A percentile compares a stretch with the other conserved stretches of the same genome.
phyloP scores from a whole-genome alignment of 768 basidiomycete genomes.

The Tubosaeta sp. region DNA sequence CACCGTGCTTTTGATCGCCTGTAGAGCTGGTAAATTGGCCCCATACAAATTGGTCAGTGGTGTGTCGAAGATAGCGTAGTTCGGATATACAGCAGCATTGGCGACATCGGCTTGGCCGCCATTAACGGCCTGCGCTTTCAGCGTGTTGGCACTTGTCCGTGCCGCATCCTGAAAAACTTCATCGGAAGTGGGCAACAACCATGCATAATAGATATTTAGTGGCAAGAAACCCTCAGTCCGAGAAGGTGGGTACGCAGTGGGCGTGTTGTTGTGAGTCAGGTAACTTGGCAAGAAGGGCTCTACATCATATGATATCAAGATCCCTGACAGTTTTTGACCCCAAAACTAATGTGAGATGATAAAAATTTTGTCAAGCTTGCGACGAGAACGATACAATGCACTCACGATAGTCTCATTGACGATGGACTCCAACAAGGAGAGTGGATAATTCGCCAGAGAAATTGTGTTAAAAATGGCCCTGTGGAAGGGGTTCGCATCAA shows the following conservation, averaged over 20 bases:
- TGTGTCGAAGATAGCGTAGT: slow-evolving; percentile 53
- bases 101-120: slow-evolving; percentile 38
- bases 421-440: slow-evolving; percentile 10
- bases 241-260: slow-evolving; percentile 43
- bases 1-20: neutral
- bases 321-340: neutral
- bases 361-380: neutral
- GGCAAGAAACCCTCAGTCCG: slow-evolving; percentile 35
- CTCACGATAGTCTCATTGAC: slow-evolving; percentile 8
- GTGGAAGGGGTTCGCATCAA: neutral
- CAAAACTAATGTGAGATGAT: neutral
- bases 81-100: slow-evolving; percentile 43
- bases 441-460: slow-evolving; percentile 1
- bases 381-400: slow-evolving; percentile 1
- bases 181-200: neutral
- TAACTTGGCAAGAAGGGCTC: slow-evolving; percentile 47
- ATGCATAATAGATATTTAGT: slow-evolving; percentile 38
- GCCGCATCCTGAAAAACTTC: slow-evolving; percentile 32
- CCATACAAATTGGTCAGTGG: slow-evolving; percentile 47
- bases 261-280: slow-evolving; percentile 32
- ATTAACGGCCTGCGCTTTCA: slow-evolving; percentile 35
- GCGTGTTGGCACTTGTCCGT: slow-evolving; percentile 31
- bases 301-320: slow-evolving; percentile 22
- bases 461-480: neutral
- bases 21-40: slow-evolving; percentile 31